A percentile compares a stretch with the other conserved stretches of the same genome.
Conservation (phyloP, 495 filamentous ascomycete genomes). For the Neurospora sublineolata region DNA sequence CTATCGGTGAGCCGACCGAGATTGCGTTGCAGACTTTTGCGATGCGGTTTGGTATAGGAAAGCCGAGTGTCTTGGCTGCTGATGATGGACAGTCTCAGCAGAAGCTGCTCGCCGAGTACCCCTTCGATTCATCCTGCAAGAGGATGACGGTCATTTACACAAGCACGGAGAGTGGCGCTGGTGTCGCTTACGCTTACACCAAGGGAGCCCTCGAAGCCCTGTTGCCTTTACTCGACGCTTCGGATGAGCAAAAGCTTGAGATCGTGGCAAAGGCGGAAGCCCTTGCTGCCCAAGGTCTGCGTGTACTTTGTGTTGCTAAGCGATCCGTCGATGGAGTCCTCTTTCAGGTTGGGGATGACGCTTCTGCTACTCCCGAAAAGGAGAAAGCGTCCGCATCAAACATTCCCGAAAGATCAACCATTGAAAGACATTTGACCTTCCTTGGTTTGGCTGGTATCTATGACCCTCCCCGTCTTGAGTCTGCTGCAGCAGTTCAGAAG, state of each 20-base stretch:
- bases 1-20: conserved; percentile 74
- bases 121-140: conserved; percentile 73
- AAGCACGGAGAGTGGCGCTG: neutral
- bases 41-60: conserved; percentile 55
- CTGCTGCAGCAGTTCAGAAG: conserved; percentile 48
- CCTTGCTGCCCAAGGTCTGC: conserved; percentile 60
- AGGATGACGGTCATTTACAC: conserved; percentile 69
- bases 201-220: conserved; percentile 75
- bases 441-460: conserved; percentile 59
- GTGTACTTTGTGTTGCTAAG: conserved; percentile 67
- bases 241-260: conserved; percentile 44
- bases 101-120: conserved; percentile 54
- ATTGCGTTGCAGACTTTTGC: conserved; percentile 73
- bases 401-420: conserved; percentile 24
- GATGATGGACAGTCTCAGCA: conserved; percentile 6
- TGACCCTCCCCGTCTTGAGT: conserved; percentile 60
- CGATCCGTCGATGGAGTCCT: conserved; percentile 16
- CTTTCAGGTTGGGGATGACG: neutral
- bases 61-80: conserved; percentile 39
- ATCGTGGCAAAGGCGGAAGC: conserved; percentile 49
- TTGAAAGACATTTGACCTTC: conserved; percentile 47
- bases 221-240: conserved; percentile 49
- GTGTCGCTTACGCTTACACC: conserved; percentile 45
- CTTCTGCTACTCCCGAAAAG: neutral
- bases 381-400: conserved; percentile 3